phyloP scores from a whole-genome alignment of 345 rosid genomes.

The Eucalyptus tenuipes region DNA sequence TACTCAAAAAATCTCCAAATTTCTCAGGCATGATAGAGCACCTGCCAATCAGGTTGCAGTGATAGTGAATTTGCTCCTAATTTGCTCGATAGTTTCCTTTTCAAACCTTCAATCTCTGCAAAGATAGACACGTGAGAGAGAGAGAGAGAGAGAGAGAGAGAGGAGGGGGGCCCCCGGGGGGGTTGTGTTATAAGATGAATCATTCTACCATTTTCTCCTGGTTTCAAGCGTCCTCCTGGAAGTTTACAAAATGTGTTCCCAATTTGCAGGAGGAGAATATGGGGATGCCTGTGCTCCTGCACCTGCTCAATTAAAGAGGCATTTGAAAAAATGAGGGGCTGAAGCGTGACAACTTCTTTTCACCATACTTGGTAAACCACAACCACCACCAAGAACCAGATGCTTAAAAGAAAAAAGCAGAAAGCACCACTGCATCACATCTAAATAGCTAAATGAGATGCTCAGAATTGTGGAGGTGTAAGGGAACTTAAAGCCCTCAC shows the following conservation, averaged over 20 bases:
- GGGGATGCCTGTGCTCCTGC: constrained; percentile 96
- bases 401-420: neutral
- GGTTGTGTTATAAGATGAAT: neutral
- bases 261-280: constrained; percentile 90
- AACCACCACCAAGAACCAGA: neutral
- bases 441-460: neutral
- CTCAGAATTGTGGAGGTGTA: neutral
- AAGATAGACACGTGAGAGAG: neutral
- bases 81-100: constrained; percentile 89
- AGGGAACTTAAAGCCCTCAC: neutral
- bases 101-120: constrained; percentile 85
- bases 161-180: neutral
- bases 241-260: constrained; percentile 98
- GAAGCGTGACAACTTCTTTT: neutral
- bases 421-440: neutral
- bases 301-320: constrained; percentile 40
- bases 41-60: constrained; percentile 94
- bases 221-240: constrained; percentile 95
- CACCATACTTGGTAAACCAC: neutral
- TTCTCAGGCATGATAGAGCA: neutral
- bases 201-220: constrained; percentile 85
- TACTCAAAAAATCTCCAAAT: neutral
- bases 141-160: neutral
- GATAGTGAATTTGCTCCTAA: constrained; percentile 83
- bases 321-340: neutral